Evolutionary conservation across 2,329 filamentous ascomycete species (phyloP), one percentile per base, ranked within the genome.

Genomic region (Nemania serpens): DNA sequence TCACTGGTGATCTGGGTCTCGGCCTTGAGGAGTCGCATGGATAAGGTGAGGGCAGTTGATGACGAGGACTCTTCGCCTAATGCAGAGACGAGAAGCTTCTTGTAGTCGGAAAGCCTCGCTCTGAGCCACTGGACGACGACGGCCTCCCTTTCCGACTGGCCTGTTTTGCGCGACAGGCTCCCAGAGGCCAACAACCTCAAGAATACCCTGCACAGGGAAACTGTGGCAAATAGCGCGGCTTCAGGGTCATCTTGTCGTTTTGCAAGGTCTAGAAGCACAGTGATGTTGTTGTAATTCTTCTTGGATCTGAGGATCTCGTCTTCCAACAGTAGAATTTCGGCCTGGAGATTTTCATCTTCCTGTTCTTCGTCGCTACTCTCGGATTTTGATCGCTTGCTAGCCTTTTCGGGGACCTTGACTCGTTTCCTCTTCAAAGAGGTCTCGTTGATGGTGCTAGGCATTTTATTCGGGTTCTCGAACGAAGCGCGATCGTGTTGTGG

Each of bases 231-330:
- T 48, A 91, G 79, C 11, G 85, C 81, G 3, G 85, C 80, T 45
- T 88, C 84, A 1, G 79, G 75, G 17, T 83, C 79, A 18, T 79
- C 74, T 2, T 82, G 75, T 37, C 78, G 79, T 70, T 83, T 74
- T 39, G 86, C 76, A 69, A 87, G 83, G 43, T 82, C 82, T 47
- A 96, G 80, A 39, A 98, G 78, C 11, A 83, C 85, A 7, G 86
- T 83, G 70, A 98, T 94, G 73, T 96, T 92, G 80, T 97, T 96
- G 82, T 96, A 96, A 77, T 97, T 86, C 75, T 93, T 91, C 71
- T 88, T 90, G 51, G 93, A 96, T 75, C 95, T 88, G 63, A 93
- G 78, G 57, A 98, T 93, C 59, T 91, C 88, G 65, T 86, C 82
- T 78, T 97, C 93, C 56, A 97, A 83, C 55, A 86, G 78, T 43